Evolutionary conservation across 2,329 filamentous ascomycete genomes (phyloP), one percentile per base, ranked within the genome.

Genomic region (Bipolaris sorokiniana): DNA sequence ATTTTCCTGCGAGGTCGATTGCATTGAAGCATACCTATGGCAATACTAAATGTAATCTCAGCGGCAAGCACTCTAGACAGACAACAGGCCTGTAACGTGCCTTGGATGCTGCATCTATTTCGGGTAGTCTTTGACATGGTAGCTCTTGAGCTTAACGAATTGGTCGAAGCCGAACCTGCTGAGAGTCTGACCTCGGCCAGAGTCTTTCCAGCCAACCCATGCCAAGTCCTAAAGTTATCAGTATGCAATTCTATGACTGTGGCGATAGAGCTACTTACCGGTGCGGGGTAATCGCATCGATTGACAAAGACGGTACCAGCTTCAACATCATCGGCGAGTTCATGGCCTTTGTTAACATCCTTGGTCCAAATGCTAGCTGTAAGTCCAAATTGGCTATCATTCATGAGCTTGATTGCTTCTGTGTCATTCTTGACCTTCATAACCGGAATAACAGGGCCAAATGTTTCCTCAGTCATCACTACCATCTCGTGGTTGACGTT

Each of bases 131-230:
- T 97, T 97, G 75, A 97, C 76, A 77, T 98, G 94, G 77, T 90
- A 96, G 82, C 91, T 97, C 88, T 97, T 97, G 70, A 97, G 84
- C 83, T 95, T 96, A 73, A 96, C 89, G 74, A 97, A 98, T 74
- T 96, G 91, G 69, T 97, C 94, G 73, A 96, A 98, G 10, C 94
- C 94, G 71, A 93, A 96, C 68, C 82, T 88, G 79, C 92, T 95
- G 68, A 98, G 80, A 9, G 93, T 97, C 67, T 93, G 89, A 20
- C 94, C 94, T 77, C 91, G 93, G 63, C 94, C 94, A 59, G 92
- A 97, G 76, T 97, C 92, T 82, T 98, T 98, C 92, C 92, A 97
- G 10, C 94, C 94, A 2, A 93, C 95, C 92, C 92, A 96, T n/a
- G 92, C 92, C 65, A 96, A 85, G 77, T 96, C 92, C 90, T 94